Conservation (phyloP, 2,329 filamentous ascomycete species). For the Penicillium paneum region DNA sequence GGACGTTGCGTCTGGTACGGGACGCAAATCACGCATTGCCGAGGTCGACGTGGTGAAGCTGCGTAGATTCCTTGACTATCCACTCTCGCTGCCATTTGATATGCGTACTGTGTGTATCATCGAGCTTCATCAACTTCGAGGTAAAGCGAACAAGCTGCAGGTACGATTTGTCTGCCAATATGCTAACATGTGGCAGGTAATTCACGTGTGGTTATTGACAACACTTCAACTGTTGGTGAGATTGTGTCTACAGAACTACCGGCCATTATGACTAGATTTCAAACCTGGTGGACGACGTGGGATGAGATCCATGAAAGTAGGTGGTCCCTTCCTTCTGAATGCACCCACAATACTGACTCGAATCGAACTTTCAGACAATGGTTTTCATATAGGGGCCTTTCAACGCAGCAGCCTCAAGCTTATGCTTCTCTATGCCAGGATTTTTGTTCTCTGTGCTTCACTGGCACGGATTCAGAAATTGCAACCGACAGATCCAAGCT, state of each 20-base stretch:
- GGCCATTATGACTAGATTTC: slow-evolving; percentile 31
- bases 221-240: slow-evolving; percentile 22
- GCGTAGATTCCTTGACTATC: slow-evolving; percentile 35
- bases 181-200: slow-evolving; percentile 19
- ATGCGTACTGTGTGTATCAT: slow-evolving; percentile 37
- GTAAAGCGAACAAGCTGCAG: slow-evolving; percentile 7
- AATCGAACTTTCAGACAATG: slow-evolving; percentile 28
- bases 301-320: slow-evolving; percentile 35
- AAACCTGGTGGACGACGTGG: slow-evolving; percentile 37
- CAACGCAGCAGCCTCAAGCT: slow-evolving; percentile 35
- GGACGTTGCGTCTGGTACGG: slow-evolving; percentile 36
- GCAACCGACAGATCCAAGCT: slow-evolving; percentile 23
- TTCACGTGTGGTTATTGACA: slow-evolving; percentile 31
- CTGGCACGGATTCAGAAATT: slow-evolving; percentile 36
- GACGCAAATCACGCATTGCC: slow-evolving; percentile 34
- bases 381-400: slow-evolving; percentile 37
- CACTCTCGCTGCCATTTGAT: slow-evolving; percentile 34
- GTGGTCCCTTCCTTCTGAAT: neutral
- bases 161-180: neutral
- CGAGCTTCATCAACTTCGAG: slow-evolving; percentile 36
- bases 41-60: slow-evolving; percentile 35
- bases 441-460: slow-evolving; percentile 33
- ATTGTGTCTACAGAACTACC: slow-evolving; percentile 30
- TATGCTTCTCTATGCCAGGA: slow-evolving; percentile 34
- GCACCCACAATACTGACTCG: neutral